Evolutionary conservation across 345 rosid species (phyloP).

Genomic region (Noccaea caerulescens): DNA sequence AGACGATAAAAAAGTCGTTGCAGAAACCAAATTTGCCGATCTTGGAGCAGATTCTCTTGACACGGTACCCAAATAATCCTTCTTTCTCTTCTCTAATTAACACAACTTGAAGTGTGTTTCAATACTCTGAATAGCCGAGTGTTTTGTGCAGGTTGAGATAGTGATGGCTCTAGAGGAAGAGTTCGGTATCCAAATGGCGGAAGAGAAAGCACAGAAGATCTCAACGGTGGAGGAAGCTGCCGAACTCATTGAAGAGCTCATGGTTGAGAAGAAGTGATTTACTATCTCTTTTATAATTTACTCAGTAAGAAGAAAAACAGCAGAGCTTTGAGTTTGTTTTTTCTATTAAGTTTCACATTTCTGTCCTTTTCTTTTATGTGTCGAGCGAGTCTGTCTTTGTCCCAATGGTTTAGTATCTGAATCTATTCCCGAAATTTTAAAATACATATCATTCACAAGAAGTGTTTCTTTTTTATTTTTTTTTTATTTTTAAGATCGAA

Average conservation of each 20-base stretch:
- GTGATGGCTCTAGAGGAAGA: constrained; percentile 81
- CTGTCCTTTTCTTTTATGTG: constrained; percentile 20
- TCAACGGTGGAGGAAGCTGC: constrained; percentile 71
- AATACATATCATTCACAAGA: constrained; percentile 11
- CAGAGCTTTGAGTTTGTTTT: constrained; percentile 20
- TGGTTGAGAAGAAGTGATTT: constrained; percentile 45
- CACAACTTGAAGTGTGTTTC: not conserved
- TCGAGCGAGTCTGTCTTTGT: constrained; percentile 24
- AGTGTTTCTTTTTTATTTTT: not conserved
- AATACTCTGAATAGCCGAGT: not conserved
- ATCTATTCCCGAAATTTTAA: not conserved
- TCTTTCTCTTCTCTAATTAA: not conserved
- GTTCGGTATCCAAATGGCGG: constrained; percentile 62
- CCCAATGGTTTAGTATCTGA: constrained; percentile 25
- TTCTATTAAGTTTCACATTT: constrained; percentile 16
- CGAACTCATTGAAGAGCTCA: constrained; percentile 64
- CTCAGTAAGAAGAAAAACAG: not conserved
- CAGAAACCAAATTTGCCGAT: constrained; percentile 56
- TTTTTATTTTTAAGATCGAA: not conserved
- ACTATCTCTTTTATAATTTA: not conserved
- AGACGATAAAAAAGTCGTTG: constrained; percentile 45
- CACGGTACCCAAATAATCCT: constrained; percentile 46
- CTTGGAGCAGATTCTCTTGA: constrained; percentile 90
- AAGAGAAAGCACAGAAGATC: constrained; percentile 67
- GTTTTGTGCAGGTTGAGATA: constrained; percentile 66